phyloP scores from a whole-genome alignment of 176 grass and related monocot genomes.

The Oryza coarctata region DNA sequence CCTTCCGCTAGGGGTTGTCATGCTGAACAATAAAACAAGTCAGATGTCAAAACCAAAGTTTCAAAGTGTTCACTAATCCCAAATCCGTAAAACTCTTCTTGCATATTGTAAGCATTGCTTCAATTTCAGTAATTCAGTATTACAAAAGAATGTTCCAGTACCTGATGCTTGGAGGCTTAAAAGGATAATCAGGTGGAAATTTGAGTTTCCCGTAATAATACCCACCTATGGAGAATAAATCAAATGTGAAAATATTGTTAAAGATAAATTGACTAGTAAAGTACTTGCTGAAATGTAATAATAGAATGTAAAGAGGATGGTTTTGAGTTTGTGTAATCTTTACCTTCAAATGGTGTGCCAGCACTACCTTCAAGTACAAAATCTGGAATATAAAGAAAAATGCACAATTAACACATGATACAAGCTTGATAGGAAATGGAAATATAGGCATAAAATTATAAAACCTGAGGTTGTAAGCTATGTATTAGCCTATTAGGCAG shows the following conservation, averaged over 20 bases:
- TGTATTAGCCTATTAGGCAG: not conserved
- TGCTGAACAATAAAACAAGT: slow-evolving; percentile 57
- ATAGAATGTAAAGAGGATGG: not conserved
- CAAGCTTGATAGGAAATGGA: not conserved
- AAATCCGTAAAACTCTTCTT: not conserved
- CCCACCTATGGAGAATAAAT: slow-evolving; percentile 55
- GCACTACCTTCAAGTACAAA: slow-evolving; percentile 99
- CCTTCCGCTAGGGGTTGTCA: slow-evolving; percentile 92
- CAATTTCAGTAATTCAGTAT: not conserved
- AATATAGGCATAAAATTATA: not conserved
- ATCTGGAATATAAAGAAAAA: slow-evolving; percentile 56
- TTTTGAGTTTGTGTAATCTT: not conserved
- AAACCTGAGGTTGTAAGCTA: not conserved
- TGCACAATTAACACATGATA: slow-evolving; percentile 2
- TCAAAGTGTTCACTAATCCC: not conserved
- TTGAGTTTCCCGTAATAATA: slow-evolving; percentile 99
- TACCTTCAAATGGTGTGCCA: slow-evolving; percentile 95
- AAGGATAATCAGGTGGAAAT: slow-evolving; percentile 94
- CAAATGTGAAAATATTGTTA: not conserved
- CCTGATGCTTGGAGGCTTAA: slow-evolving; percentile 97
- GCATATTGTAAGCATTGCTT: not conserved
- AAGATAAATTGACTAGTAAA: not conserved
- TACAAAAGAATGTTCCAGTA: slow-evolving; percentile 20
- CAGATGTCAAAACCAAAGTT: slow-evolving; percentile 33
- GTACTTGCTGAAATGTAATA: not conserved